Percentiles rank a stretch among this genome's conserved stretches.
Conservation (phyloP, 768 basidiomycete species). For the Kwoniella sp. region DNA sequence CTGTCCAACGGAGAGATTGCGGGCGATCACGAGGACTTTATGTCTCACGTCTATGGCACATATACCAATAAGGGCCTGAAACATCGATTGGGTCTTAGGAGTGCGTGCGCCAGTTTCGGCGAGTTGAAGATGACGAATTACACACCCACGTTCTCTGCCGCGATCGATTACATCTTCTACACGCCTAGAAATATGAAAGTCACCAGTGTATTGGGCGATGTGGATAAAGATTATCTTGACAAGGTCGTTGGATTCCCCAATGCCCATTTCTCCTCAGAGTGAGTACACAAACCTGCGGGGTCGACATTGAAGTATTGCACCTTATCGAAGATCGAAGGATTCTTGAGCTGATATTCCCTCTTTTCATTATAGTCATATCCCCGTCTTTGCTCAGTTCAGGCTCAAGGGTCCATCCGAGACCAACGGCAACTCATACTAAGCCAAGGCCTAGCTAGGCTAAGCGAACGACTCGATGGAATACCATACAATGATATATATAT, state of each 20-base stretch:
- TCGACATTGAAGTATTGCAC: too few species aligned
- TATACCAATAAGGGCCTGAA: constrained; percentile 80
- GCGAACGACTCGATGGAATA: too few species aligned
- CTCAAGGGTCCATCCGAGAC: constrained; percentile 36
- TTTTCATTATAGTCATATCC: constrained; percentile 45
- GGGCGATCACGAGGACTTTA: constrained; percentile 83
- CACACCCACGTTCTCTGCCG: constrained; percentile 81
- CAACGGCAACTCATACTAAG: constrained; percentile 5
- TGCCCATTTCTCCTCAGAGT: constrained; percentile 96
- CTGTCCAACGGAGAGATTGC: constrained; percentile 68
- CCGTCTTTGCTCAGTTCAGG: constrained; percentile 51
- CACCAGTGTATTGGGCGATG: constrained; percentile 82
- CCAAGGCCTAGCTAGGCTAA: too few species aligned
- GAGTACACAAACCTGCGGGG: too few species aligned
- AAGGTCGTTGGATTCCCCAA: constrained; percentile 97
- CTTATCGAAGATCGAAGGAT: background rate
- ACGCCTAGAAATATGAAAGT: constrained; percentile 70
- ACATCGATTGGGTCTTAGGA: constrained; percentile 79
- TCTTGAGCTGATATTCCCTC: background rate
- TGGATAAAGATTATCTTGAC: constrained; percentile 79
- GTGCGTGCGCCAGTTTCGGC: constrained; percentile 68
- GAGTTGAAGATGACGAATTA: constrained; percentile 82
- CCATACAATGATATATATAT: too few species aligned
- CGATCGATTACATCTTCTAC: constrained; percentile 94
- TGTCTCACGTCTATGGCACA: constrained; percentile 83